Conservation (phyloP, 805 yeast genomes). For the Candida palmyrensis region DNA sequence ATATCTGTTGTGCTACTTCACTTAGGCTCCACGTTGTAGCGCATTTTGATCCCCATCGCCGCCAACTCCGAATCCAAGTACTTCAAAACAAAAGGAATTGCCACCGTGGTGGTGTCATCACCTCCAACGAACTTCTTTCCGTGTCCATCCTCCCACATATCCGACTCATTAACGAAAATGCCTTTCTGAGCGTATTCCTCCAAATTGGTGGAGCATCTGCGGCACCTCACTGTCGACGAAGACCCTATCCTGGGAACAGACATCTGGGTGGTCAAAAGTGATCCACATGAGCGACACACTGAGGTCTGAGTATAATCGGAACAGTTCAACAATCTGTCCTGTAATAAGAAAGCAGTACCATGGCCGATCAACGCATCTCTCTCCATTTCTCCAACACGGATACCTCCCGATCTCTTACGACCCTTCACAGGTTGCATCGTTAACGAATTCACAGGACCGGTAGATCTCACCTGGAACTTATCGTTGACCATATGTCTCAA, state of each 20-base stretch:
- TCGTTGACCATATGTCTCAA: constrained; percentile 99
- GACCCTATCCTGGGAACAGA: constrained; percentile 91
- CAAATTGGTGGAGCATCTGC: constrained; percentile 79
- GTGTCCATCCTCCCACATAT: constrained; percentile 96
- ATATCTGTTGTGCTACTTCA: constrained; percentile 3
- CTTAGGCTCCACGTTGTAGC: constrained; percentile 74
- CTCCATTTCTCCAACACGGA: constrained; percentile 99
- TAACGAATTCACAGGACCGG: constrained; percentile 95
- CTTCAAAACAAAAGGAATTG: constrained; percentile 93
- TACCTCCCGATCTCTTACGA: constrained; percentile 98
- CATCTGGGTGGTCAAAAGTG: constrained; percentile 81
- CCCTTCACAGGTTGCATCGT: constrained; percentile 99
- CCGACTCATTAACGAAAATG: constrained; percentile 56
- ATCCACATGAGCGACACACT: constrained; percentile 90
- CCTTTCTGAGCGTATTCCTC: constrained; percentile 48
- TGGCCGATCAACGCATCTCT: constrained; percentile 98
- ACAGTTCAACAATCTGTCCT: constrained; percentile 91
- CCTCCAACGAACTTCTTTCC: constrained; percentile 93
- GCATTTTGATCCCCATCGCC: constrained; percentile 96
- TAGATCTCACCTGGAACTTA: constrained; percentile 97
- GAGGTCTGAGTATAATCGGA: constrained; percentile 92
- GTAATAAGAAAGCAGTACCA: constrained; percentile 92
- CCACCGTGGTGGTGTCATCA: constrained; percentile 87
- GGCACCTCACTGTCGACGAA: constrained; percentile 72
- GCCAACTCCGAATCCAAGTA: constrained; percentile 92